Percentiles rank a stretch among this genome's conserved stretches.
These are phyloP conservation scores for Podospora didyma DNA, from an alignment of 495 filamentous ascomycete genomes.

Conservation along the genomic window DNA sequence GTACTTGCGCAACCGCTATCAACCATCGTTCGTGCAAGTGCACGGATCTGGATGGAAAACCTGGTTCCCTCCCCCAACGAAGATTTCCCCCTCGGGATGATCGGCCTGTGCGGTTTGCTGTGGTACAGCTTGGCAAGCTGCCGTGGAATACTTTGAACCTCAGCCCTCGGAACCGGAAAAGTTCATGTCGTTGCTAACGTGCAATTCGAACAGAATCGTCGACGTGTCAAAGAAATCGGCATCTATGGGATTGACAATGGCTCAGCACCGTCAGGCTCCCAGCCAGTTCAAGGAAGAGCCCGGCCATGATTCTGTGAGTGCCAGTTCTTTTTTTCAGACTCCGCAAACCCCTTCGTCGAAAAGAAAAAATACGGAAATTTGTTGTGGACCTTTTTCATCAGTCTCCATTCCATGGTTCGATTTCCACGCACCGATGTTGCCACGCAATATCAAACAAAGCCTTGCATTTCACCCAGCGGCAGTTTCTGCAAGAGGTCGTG, in stretches of 20 bases:
- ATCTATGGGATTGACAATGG: conserved; percentile 39
- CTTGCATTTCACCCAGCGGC: background rate
- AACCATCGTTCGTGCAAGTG: conserved; percentile 5
- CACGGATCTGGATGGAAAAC: conserved; percentile 23
- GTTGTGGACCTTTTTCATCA: background rate
- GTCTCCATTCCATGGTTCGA: background rate
- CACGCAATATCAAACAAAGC: background rate
- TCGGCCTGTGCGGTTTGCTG: conserved; percentile 18
- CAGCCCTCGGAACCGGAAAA: background rate
- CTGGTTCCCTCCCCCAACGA: conserved; percentile 20
- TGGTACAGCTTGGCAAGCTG: conserved; percentile 15
- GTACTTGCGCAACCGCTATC: background rate
- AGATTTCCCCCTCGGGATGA: conserved; percentile 12
- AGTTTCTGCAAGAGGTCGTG: background rate
- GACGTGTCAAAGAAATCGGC: conserved; percentile 2
- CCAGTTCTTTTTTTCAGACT: conserved; percentile 12
- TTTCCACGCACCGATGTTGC: background rate
- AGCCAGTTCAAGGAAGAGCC: conserved; percentile 37
- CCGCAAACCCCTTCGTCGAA: conserved; percentile 4
- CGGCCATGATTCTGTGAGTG: conserved; percentile 35
- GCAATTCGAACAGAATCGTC: background rate
- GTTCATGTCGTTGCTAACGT: conserved; percentile 12
- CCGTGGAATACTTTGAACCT: conserved; percentile 1
- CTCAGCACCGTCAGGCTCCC: conserved; percentile 36
- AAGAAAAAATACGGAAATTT: background rate